Evolutionary conservation across 257 asterid genomes (phyloP), one percentile per base, ranked within the genome.

Genomic region (Verbascum thapsus): DNA sequence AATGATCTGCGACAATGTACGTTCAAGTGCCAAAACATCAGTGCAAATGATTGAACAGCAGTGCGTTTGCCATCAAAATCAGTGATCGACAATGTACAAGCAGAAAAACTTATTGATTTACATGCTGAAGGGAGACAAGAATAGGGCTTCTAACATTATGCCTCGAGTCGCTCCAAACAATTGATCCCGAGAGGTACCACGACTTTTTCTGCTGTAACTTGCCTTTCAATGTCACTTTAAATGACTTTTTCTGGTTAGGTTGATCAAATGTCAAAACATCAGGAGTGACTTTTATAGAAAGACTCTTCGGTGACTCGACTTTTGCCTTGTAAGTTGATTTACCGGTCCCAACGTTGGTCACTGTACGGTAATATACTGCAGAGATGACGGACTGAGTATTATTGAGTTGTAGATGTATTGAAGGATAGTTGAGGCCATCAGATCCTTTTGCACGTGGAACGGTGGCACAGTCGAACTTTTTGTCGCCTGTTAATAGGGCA

Each of bases 381-480:
- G 87, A 76, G 66, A 88, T 34, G 15, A 42, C 40, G 2, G 78
- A 7, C 22, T 67, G 59, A 3, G 38, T 34, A 5, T 63, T 17
- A 23, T 56, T 16, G 38, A 85, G 73, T 56, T 79, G 85, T 7
- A 73, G 37, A 67, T 88, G 77, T 40, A 91, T 78, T 1, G 95
- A 74, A 1, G 95, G 95, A 41, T 86, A 89, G 73, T 86, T 86
- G 38, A 89, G 78, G 23, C 89, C 89, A 6, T 89, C 97, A 0
- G 75, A 34, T 16, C 95, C 97, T 20, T 45, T 65, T 0, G 79
- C 74, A 11, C 19, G 53, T 10, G 74, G 73, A 4, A 62, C 22
- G 6, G 35, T 79, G 8, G 86, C 74, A 76, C 97, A 84, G 35
- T 74, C 63, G 81, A 74, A 55, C 1, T 17, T 58, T 13, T 66